Evolutionary conservation across 371 early-diverging fungal genomes (phyloP).

Genomic region (Mucor saturninus): DNA sequence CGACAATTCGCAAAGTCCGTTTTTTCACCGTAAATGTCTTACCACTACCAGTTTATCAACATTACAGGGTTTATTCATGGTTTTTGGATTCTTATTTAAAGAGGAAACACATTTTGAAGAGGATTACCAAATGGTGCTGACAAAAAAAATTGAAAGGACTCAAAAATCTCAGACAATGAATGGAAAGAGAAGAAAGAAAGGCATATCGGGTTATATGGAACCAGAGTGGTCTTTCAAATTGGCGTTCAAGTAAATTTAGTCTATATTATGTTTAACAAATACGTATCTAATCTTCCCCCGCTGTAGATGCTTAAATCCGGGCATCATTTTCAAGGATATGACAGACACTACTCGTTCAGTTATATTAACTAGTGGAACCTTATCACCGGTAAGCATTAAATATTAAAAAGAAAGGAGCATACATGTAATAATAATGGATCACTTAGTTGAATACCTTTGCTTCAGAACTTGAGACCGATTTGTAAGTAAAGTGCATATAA

Average conservation of each 20-base stretch:
- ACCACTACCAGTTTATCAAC: constrained; percentile 12
- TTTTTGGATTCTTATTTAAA: constrained; percentile 42
- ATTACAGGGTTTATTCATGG: constrained; percentile 35
- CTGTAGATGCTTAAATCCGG: constrained; percentile 62
- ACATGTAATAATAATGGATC: constrained; percentile 14
- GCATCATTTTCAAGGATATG: constrained; percentile 63
- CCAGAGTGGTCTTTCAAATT: constrained; percentile 26
- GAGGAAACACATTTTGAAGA: constrained; percentile 30
- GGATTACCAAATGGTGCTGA: constrained; percentile 54
- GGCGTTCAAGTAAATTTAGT: constrained; percentile 16
- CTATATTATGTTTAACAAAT: too few relatives aligned
- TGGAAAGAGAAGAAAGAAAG: background rate
- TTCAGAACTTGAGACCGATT: constrained; percentile 66
- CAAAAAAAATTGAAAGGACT: constrained; percentile 28
- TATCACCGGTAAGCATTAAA: constrained; percentile 62
- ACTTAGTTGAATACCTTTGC: constrained; percentile 64
- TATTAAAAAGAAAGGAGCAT: background rate
- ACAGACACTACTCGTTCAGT: constrained; percentile 59
- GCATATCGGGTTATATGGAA: background rate
- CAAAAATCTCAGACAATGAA: background rate
- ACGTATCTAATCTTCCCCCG: too few relatives aligned
- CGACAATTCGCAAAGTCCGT: background rate
- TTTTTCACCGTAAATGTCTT: constrained; percentile 12
- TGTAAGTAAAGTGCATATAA: constrained; percentile 33
- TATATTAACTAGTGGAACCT: constrained; percentile 86